Evolutionary conservation across 2,329 filamentous ascomycete species (phyloP), one percentile per base, ranked within the genome.

Genomic region (Didymella sp.): DNA sequence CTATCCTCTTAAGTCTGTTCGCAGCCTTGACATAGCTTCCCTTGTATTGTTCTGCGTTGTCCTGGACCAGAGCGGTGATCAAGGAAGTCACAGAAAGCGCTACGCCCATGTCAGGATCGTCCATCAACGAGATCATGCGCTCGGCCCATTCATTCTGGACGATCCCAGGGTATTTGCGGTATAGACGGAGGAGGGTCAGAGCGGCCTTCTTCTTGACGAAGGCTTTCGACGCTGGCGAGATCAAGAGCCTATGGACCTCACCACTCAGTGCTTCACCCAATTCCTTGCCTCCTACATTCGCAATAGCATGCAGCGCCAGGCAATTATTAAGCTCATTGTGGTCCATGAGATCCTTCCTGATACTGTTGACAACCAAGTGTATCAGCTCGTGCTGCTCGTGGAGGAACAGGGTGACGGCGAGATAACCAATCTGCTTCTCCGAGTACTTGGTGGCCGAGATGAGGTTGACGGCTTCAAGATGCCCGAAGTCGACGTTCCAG

Each of bases 121-220:
- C 95, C 93, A 99, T 97, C 38, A 99, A 83, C n/a, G 95, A 95
- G 74, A 99, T 95, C 74, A 99, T 96, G 49, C 95, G 87, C 80
- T 99, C 96, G 7, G 92, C 91, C 95, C 95, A 99, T 80, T 97
- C 93, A 27, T 92, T 90, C 72, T 96, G 93, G 22, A 99, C 90
- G 63, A 99, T 97, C 62, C 88, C 89, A 1, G 94, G 92, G 70
- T 93, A 88, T 80, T 99, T 99, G 67, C 95, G 90, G 78, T 98
- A 99, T 6, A 99, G 80, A 51, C 95, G 90, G 51, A 99, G 85
- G 31, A 99, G 84, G 0, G 95, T 99, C 49, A 99, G 81, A 6
- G 95, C 95, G 1, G 95, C 94, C 83, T 99, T 99, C 80, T 99
- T 99, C 84, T 99, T 99, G 58, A 99, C 95, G 68, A 99, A 99